phyloP scores from a whole-genome alignment of 1,284 basidiomycete genomes.

The Melampsora americana region DNA sequence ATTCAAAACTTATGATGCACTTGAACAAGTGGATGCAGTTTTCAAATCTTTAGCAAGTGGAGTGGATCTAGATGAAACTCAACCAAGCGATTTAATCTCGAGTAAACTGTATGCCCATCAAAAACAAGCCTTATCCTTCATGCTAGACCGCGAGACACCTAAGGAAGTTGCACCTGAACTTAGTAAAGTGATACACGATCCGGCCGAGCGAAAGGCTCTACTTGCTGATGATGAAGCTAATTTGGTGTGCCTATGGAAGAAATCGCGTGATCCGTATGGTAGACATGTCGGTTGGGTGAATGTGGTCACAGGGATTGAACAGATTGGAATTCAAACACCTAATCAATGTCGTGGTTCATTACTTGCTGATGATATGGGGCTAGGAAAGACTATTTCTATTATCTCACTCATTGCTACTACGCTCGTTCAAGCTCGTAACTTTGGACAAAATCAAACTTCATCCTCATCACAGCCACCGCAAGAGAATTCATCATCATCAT shows the following conservation, averaged over 20 bases:
- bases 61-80: constrained; percentile 78
- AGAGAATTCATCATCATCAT: too few species aligned
- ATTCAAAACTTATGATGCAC: constrained; percentile 58
- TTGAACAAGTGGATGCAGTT: constrained; percentile 87
- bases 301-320: constrained; percentile 76
- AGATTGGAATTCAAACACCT: constrained; percentile 63
- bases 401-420: constrained; percentile 85
- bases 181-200: constrained; percentile 1
- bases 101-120: constrained; percentile 95
- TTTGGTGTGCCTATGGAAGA: constrained; percentile 74
- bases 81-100: constrained; percentile 75
- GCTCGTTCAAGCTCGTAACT: constrained; percentile 63
- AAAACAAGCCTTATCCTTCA: constrained; percentile 92
- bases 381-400: constrained; percentile 95
- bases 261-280: constrained; percentile 61
- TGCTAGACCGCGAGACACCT: constrained; percentile 76
- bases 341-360: constrained; percentile 79
- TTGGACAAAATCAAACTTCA: constrained; percentile 67
- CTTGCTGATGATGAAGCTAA: constrained; percentile 56
- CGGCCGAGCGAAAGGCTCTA: constrained; percentile 4
- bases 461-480: too few species aligned
- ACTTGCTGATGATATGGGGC: constrained; percentile 71
- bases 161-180: constrained; percentile 44
- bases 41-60: constrained; percentile 83
- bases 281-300: constrained; percentile 68